A percentile compares a stretch with the other conserved stretches of the same genome.
These are phyloP conservation scores for Alternaria novae-zelandiae DNA, from an alignment of 2,329 filamentous ascomycete genomes.

Conservation along the genomic window DNA sequence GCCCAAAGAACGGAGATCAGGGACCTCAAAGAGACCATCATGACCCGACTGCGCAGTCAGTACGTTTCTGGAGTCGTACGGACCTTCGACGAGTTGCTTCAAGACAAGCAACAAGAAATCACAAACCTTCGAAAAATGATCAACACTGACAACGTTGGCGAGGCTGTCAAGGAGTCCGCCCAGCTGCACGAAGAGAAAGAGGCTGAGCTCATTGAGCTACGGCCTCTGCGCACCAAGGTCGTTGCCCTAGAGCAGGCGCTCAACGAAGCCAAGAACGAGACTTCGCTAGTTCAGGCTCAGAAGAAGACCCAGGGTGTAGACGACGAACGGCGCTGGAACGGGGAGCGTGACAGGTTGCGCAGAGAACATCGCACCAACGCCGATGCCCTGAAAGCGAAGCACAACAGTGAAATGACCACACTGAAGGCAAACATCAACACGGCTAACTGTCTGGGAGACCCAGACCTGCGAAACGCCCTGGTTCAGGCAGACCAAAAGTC, in stretches of 20 bases:
- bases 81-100: not conserved
- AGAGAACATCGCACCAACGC: not conserved
- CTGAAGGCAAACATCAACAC: not conserved
- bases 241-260: not conserved
- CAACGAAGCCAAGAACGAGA: not conserved
- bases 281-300: not conserved
- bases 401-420: not conserved
- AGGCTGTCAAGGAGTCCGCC: not conserved
- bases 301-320: slow-evolving; percentile 1
- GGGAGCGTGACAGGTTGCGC: not conserved
- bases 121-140: not conserved
- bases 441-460: not conserved
- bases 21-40: not conserved
- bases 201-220: not conserved
- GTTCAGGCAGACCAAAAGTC: not conserved
- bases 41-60: not conserved
- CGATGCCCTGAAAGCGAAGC: not conserved
- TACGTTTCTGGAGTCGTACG: not conserved
- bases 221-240: not conserved
- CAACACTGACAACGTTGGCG: not conserved
- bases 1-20: not conserved
- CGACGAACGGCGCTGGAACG: not conserved
- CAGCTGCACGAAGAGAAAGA: not conserved
- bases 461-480: not conserved
- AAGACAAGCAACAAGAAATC: not conserved